Evolutionary conservation across 2,329 filamentous ascomycete genomes (phyloP), one percentile per base, ranked within the genome.

Genomic region (Fusarium cicatricum): DNA sequence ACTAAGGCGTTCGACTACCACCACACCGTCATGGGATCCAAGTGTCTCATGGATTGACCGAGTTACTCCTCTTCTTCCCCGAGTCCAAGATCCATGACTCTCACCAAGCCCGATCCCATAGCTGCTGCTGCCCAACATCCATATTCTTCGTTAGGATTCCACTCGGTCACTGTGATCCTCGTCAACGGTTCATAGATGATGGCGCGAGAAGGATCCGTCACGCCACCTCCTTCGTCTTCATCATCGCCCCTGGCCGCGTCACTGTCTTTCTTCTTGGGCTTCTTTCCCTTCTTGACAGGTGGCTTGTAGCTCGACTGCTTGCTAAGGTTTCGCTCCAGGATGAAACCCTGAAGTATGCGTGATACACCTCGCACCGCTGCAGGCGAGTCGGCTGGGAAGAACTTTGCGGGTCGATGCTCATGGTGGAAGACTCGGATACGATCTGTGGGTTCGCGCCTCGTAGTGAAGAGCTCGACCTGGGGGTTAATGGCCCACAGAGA

Each of bases 1-100:
- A 72, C 90, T 26, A 89, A 86, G 74, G 93, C 93, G 4, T 97
- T 97, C 76, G 91, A 97, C 75, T 89, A 90, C 71, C 87, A 91
- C 69, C 92, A 97, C 74, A 84, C 81, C 51, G 75, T 81, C 32
- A 76, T 81, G 72, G 83, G 81, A 12, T 80, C 79, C 16, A 74
- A 76, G 52, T 89, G 86, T 70, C 71, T 66, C 29, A 36, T 49
- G 33, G 66, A 52, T 34, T 61, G 47, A 56, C 11, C 52, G 17
- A 5, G 29, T 28, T 50, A 47, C n/a, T 65, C 64, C 42, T 70
- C 48, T 39, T 45, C 23, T 39, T 67, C 70, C n/a, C 80, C 74
- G 11, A 85, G 72, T 0, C 86, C 85, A 17, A 91, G 70, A 67
- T 91, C 87, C 77, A 89, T 84, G 16, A 91, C 77, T 57, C 85